Conservation (phyloP, 441 rosid genomes). For the Populus hybrid region DNA sequence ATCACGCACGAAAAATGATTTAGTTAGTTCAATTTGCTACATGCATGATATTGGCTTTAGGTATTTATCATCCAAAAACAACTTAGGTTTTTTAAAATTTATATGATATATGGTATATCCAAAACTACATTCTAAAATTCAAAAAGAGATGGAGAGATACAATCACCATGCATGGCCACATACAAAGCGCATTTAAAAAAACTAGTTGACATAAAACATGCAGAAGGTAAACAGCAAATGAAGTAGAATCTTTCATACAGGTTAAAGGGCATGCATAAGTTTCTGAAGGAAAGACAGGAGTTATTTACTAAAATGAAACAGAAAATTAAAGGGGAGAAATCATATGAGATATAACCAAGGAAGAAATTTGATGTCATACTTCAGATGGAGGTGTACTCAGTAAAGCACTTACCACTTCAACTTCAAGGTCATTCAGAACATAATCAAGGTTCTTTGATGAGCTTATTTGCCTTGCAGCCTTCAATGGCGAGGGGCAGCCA, state of each 20-base stretch:
- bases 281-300: not conserved
- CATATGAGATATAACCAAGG: not conserved
- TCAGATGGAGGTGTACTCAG: conserved; percentile 8
- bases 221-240: not conserved
- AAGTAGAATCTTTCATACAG: not conserved
- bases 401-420: conserved; percentile 39
- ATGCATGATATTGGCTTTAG: too few species aligned
- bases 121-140: not conserved
- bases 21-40: too few species aligned
- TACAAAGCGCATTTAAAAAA: not conserved
- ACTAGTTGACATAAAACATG: not conserved
- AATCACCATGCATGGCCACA: not conserved
- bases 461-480: conserved; percentile 25
- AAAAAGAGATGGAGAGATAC: not conserved
- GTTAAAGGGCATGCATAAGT: not conserved
- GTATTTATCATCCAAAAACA: too few species aligned
- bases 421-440: conserved; percentile 30
- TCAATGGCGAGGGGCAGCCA: conserved; percentile 29
- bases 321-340: not conserved
- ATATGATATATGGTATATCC: too few species aligned
- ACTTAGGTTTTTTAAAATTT: too few species aligned
- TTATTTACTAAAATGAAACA: not conserved
- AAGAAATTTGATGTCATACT: conserved; percentile 1
- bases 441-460: conserved; percentile 22
- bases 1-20: too few species aligned